These are phyloP conservation scores for Betula pendula DNA, from an alignment of 306 rosid genomes.

Conservation along the genomic window DNA sequence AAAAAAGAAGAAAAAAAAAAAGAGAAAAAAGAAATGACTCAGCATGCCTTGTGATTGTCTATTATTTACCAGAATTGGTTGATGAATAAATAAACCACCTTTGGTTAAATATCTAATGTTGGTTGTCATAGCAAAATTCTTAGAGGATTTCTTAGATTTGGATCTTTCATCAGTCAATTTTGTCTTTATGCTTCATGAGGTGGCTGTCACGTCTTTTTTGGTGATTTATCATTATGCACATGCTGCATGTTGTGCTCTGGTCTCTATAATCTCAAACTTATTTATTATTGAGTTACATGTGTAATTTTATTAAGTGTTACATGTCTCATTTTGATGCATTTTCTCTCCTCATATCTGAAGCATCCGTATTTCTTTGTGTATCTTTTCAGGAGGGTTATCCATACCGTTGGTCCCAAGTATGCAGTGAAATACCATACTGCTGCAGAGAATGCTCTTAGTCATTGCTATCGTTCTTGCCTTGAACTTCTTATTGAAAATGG, in stretches of 20 bases:
- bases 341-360: background rate
- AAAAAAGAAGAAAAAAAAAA: background rate
- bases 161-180: slow-evolving; percentile 16
- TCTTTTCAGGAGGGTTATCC: slow-evolving; percentile 79
- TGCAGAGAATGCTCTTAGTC: slow-evolving; percentile 97
- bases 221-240: background rate
- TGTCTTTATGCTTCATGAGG: slow-evolving; percentile 21
- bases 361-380: slow-evolving; percentile 16
- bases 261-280: background rate
- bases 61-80: background rate
- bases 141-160: background rate
- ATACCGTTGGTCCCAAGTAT: slow-evolving; percentile 98
- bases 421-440: slow-evolving; percentile 97
- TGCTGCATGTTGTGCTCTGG: background rate
- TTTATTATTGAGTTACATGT: background rate
- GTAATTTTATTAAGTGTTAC: background rate
- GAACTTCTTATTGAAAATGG: slow-evolving; percentile 91
- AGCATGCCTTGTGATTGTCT: background rate
- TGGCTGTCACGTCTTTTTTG: background rate
- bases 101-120: background rate
- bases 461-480: slow-evolving; percentile 96
- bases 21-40: background rate
- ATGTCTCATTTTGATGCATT: background rate
- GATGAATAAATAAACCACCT: background rate
- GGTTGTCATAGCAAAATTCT: background rate